Base-by-base conservation (phyloP, 2,329 filamentous ascomycete genomes). In the Cladosporium austrohemisphaericum region DNA sequence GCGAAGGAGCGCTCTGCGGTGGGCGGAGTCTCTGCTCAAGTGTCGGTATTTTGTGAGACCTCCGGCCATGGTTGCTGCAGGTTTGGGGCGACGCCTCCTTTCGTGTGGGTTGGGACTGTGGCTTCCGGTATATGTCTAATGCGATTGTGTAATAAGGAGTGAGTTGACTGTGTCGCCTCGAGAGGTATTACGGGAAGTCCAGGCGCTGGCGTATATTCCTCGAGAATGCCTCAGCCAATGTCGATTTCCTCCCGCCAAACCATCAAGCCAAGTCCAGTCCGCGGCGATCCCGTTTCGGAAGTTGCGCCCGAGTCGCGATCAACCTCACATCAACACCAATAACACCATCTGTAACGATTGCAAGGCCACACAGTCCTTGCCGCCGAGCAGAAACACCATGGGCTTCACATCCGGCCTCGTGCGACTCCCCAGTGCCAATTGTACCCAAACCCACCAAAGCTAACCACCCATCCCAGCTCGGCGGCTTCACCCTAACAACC, bases 1-100 rank as follows among this genome's bases (percentile, higher is more conserved):
- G 65, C 93, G 89, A 59, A 98, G 84, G 60, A 98, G 82, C 46
- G 93, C 92, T 74, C 92, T 83, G 67, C 93, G 83, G 68, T 96
- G 93, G 49, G 92, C 77, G 44, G 90, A 95, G 59, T 82, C 79
- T 60, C 93, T 90, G 71, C 84, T 84, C 54, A 98, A 77, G 71
- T 94, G 88, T 60, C 93, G 85, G 74, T 92, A 95, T 75, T 90
- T 94, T 69, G 88, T 80, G 57, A 82, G 77, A 58, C 88, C 89
- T 63, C 90, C 90, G 57, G 89, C 90, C 91, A 96, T 95, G 56
- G 55, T 71, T 54, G 48, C n/a, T 22, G 16, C 4, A n/a, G 35
- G 45, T 40, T 18, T 26, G 26, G 16, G 38, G 38, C 38, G 25
- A 14, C 22, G 25, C 25, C 38, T 41, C 38, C 38, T 31, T 31